These are phyloP conservation scores for Sabuloglossum arenarium DNA, from an alignment of 495 filamentous ascomycete genomes.

Conservation along the genomic window DNA sequence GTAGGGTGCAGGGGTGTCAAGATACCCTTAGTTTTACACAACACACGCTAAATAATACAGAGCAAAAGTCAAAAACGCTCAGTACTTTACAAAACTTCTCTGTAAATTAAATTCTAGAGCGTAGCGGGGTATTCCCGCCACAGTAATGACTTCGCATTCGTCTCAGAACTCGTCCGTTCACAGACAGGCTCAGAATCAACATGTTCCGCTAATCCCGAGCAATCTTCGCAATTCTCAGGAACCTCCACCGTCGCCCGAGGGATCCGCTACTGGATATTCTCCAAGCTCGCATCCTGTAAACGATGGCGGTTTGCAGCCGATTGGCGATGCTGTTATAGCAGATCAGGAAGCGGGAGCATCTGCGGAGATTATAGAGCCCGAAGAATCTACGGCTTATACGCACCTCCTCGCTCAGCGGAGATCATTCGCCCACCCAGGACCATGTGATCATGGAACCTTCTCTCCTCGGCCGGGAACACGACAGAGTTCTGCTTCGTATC, in stretches of 20 bases:
- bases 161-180: not conserved
- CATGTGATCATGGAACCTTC: constrained; percentile 63
- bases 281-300: not conserved
- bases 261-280: not conserved
- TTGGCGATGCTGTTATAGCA: not conserved
- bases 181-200: not conserved
- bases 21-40: no score
- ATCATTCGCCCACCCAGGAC: constrained; percentile 16
- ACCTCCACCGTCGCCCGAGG: not conserved
- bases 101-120: no score
- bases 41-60: no score
- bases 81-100: no score
- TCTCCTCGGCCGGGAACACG: constrained; percentile 39
- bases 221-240: not conserved
- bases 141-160: not conserved
- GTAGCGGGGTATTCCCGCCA: not conserved
- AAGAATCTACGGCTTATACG: not conserved
- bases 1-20: no score
- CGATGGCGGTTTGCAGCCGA: not conserved
- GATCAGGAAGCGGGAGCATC: not conserved
- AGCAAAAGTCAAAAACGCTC: no score
- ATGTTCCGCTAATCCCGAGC: not conserved
- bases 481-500: constrained; percentile 11
- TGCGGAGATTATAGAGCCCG: not conserved
- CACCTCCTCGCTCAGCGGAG: constrained; percentile 11